Base-by-base conservation (phyloP, 73 alveolate genomes). In the Paramecium octaurelia region DNA sequence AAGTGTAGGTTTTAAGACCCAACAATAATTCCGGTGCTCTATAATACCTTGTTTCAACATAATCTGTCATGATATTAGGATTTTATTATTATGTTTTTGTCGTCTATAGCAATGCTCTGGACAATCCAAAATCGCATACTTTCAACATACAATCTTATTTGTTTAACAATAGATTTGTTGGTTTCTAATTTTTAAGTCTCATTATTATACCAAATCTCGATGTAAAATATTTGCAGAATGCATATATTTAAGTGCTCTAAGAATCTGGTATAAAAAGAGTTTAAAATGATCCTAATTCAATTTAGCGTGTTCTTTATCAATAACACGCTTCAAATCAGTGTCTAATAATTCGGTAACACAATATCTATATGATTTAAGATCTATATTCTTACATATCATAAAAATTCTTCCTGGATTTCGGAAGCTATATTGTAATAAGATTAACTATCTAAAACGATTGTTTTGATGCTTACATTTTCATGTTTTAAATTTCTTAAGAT, bases 401-500 rank as follows among this genome's bases (percentile, higher is more conserved):
- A 34, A 64, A 64, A 64, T 64, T 64, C 46, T 64, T 64, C 9
- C 84, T 64, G 46, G 84, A 64, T 64, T 64, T 64, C 29, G 84
- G 84, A 11, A 64, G 48, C 35, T 84, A 86, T 23, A 64, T 93
- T 76, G 93, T 94, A 92, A 31, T 76, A 44, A 69, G 93, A 86
- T 23, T 92, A 86, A 58, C 89, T 80, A 94, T 93, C 85, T 64
- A 89, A 38, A 68, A 68, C 43, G 54, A 16, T 57, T 93, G 94
- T 57, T 77, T 36, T 34, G 38, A 86, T 58, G 85, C 48, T 31
- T 38, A 95, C 96, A 89, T 95, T 93, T 31, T 94, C 97, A 46
- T 94, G 97, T 36, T 93, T 48, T 11, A 95, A 64, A 57, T 90
- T 54, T 42, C 98, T 76, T 23, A 94, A 86, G 68, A 95, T 95